These are phyloP conservation scores for Petunia axillaris DNA, from an alignment of 257 asterid genomes.

Conservation along the genomic window DNA sequence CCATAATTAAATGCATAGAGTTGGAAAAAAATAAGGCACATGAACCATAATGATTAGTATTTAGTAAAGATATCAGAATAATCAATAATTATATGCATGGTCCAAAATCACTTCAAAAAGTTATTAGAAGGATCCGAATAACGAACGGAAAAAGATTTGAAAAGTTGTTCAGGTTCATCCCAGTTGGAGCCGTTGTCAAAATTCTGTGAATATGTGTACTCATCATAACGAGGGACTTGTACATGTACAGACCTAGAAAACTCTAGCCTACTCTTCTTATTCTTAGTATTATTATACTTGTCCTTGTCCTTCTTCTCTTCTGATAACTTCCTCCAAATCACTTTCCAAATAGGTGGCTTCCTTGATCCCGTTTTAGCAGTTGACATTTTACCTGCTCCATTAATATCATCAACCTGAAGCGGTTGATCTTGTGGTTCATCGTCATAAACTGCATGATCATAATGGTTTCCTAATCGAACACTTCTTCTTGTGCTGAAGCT, in stretches of 20 bases:
- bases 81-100: too few species aligned
- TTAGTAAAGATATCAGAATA: too few species aligned
- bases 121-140: constrained; percentile 30
- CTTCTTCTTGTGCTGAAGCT: constrained; percentile 26
- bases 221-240: constrained; percentile 30
- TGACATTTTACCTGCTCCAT: neutral
- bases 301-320: constrained; percentile 25
- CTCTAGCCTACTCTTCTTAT: neutral
- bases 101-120: neutral
- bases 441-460: neutral
- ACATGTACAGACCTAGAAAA: constrained; percentile 17
- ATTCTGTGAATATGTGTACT: constrained; percentile 29
- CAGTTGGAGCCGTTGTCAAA: constrained; percentile 31
- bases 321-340: constrained; percentile 33
- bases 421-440: too few species aligned
- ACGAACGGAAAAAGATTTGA: constrained; percentile 37
- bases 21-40: too few species aligned
- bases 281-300: neutral
- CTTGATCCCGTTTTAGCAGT: neutral
- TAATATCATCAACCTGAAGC: neutral
- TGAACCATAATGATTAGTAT: too few species aligned
- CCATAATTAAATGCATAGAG: too few species aligned
- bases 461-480: constrained; percentile 22
- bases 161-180: constrained; percentile 30
- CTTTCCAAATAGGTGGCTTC: constrained; percentile 29